Conservation (phyloP, 768 basidiomycete species). For the Lentinula detonsa region DNA sequence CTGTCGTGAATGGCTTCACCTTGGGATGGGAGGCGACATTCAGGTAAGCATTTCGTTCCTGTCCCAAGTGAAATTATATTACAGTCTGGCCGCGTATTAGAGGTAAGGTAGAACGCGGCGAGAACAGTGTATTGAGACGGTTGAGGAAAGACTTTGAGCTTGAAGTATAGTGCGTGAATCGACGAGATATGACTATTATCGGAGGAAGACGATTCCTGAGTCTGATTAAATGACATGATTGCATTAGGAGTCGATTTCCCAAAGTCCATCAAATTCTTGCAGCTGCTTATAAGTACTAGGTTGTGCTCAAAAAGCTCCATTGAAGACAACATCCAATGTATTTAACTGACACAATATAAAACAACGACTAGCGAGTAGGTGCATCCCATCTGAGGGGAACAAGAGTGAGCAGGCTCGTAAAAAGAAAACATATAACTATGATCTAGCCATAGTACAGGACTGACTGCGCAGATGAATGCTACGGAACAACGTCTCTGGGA, state of each 20-base stretch:
- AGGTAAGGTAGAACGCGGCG: conserved; percentile 44
- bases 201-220: background rate
- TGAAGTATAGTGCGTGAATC: conserved; percentile 37
- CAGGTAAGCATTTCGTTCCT: conserved; percentile 84
- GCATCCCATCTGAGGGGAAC: background rate
- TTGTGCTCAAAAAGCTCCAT: too few species aligned
- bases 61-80: conserved; percentile 71
- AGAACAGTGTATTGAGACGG: conserved; percentile 57
- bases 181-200: conserved; percentile 25
- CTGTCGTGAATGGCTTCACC: conserved; percentile 86
- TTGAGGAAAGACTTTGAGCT: conserved; percentile 45
- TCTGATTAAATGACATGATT: too few species aligned
- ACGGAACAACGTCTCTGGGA: background rate
- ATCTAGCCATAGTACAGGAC: background rate
- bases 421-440: background rate
- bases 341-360: background rate
- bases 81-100: conserved; percentile 13
- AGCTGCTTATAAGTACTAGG: too few species aligned
- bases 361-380: too few species aligned
- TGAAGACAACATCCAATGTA: conserved; percentile 1
- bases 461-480: background rate
- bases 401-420: background rate
- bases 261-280: too few species aligned
- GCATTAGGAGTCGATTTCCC: too few species aligned
- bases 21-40: conserved; percentile 44